Evolutionary conservation across 305 asterid species (phyloP).

Genomic region (Striga hermonthica): DNA sequence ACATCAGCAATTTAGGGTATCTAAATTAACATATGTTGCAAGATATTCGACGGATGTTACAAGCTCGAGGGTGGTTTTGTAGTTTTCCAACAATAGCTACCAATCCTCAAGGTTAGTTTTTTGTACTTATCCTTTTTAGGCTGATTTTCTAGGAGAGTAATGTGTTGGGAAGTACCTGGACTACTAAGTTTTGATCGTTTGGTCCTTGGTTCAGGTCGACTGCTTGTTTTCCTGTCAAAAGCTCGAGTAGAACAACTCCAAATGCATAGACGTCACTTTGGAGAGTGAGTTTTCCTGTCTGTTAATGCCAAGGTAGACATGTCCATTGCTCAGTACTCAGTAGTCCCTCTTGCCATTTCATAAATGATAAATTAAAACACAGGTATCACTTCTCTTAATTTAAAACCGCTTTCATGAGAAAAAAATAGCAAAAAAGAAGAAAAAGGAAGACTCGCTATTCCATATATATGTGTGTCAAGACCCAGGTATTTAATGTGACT

Average conservation of each 20-base stretch:
- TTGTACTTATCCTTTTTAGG: not conserved
- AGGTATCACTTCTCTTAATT: not conserved
- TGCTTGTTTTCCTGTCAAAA: slow-evolving; percentile 91
- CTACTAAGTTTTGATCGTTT: slow-evolving; percentile 80
- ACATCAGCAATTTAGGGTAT: no score
- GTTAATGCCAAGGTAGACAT: slow-evolving; percentile 45
- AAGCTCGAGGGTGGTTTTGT: not conserved
- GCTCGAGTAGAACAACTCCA: slow-evolving; percentile 94
- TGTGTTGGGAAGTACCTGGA: slow-evolving; percentile 55
- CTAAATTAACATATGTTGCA: not conserved
- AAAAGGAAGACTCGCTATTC: no score
- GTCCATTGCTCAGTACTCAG: slow-evolving; percentile 48
- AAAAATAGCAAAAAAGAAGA: no score
- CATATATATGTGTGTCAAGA: no score
- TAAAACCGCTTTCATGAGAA: no score
- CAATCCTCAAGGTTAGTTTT: no score
- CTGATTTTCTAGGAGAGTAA: slow-evolving; percentile 21
- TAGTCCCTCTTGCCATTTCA: slow-evolving; percentile 39
- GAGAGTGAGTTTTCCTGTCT: slow-evolving; percentile 96
- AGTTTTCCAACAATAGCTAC: not conserved
- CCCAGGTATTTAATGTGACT: no score
- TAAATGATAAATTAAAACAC: slow-evolving; percentile 15
- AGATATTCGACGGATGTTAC: not conserved
- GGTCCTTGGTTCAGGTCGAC: slow-evolving; percentile 95
- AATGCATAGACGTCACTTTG: slow-evolving; percentile 96